A percentile compares a stretch with the other conserved stretches of the same genome.
Evolutionary conservation across 2,329 filamentous ascomycete species (phyloP).

Genomic region (Rutstroemia sp.): DNA sequence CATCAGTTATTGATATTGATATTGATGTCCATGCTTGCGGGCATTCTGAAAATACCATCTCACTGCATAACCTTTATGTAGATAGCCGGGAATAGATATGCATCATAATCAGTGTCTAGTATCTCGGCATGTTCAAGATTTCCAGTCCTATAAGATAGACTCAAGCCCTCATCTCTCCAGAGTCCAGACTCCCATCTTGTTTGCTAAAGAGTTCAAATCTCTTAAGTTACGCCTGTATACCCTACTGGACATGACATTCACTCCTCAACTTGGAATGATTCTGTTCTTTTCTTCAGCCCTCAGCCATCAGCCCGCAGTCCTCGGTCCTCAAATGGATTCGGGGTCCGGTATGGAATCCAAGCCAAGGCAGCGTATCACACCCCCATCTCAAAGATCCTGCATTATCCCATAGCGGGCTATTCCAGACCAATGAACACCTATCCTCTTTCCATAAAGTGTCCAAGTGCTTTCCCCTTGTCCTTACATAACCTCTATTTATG

Average conservation of each 20-base stretch:
- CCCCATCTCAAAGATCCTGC: not conserved
- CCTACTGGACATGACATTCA: not conserved
- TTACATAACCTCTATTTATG: too few relatives aligned
- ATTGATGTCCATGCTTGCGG: not conserved
- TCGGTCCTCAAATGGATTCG: not conserved
- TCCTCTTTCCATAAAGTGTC: not conserved
- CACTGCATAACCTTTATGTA: not conserved
- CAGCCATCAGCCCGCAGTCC: not conserved
- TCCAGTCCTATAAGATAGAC: not conserved
- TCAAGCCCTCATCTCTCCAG: too few relatives aligned
- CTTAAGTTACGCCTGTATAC: too few relatives aligned
- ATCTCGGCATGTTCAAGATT: not conserved
- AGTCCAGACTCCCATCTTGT: too few relatives aligned
- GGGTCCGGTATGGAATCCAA: not conserved
- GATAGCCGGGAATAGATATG: not conserved
- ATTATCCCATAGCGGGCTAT: not conserved
- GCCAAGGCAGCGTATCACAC: not conserved
- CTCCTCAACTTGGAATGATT: not conserved
- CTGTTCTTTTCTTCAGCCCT: not conserved
- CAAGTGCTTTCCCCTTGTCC: not conserved
- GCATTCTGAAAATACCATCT: slow-evolving; percentile 3
- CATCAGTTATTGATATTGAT: not conserved
- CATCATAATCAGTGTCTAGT: not conserved
- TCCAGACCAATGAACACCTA: not conserved
- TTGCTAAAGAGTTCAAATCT: too few relatives aligned